A percentile compares a stretch with the other conserved stretches of the same genome.
Conservation (phyloP, 148 eudicot species). For the Silene conica region DNA sequence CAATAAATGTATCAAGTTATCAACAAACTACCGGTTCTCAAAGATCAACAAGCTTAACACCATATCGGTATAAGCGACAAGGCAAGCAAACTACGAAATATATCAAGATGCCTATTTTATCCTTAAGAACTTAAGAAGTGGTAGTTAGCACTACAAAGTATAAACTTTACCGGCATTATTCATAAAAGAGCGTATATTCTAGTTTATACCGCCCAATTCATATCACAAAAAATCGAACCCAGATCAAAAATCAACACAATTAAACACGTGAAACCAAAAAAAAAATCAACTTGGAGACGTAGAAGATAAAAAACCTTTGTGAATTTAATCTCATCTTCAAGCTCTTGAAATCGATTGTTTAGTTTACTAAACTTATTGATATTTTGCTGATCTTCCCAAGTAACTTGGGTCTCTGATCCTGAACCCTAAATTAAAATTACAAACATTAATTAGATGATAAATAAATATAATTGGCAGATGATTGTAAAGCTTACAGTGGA, state of each 20-base stretch:
- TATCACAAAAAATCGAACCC: not conserved
- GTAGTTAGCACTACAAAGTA: too few relatives aligned
- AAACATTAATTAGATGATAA: not conserved
- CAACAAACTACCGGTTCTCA: not conserved
- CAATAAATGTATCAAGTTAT: not conserved
- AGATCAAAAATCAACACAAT: not conserved
- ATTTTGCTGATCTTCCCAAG: constrained; percentile 99
- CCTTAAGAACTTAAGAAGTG: not conserved
- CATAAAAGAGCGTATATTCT: not conserved
- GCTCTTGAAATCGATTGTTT: constrained; percentile 79
- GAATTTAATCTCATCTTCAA: constrained; percentile 74
- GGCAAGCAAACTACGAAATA: not conserved
- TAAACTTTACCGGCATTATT: not conserved
- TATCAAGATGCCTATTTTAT: not conserved
- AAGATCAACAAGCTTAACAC: not conserved
- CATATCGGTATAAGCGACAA: not conserved
- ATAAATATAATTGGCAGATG: not conserved
- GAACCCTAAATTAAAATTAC: constrained; percentile 36
- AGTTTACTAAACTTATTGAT: constrained; percentile 88
- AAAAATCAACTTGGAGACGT: not conserved
- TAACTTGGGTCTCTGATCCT: constrained; percentile 75
- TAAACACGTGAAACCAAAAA: not conserved
- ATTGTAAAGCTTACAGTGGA: not conserved
- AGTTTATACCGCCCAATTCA: not conserved
- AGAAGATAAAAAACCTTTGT: constrained; percentile 51